Percentiles rank a stretch among this genome's conserved stretches.
phyloP scores from a whole-genome alignment of 2,329 filamentous ascomycete species.

The Penicillium sp. region DNA sequence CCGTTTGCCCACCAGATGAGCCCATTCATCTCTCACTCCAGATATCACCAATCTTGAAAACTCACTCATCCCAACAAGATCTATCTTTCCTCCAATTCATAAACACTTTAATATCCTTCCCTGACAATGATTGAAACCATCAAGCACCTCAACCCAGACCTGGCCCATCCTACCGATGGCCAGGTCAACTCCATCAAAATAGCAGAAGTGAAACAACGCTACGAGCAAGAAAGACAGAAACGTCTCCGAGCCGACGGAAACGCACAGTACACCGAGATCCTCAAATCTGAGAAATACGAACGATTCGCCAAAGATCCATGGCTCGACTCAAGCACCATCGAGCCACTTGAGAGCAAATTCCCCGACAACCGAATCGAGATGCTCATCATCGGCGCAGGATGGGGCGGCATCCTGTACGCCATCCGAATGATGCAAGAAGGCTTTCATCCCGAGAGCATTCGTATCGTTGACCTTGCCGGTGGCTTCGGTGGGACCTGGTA shows the following conservation, averaged over 20 bases:
- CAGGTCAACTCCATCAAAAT: no score
- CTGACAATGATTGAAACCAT: no score
- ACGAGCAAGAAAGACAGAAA: slow-evolving; percentile 10
- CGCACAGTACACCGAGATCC: slow-evolving; percentile 8
- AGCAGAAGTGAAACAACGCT: neutral
- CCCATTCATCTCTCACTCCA: no score
- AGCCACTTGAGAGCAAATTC: slow-evolving; percentile 3
- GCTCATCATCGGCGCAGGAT: slow-evolving; percentile 12
- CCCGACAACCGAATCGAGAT: slow-evolving; percentile 3
- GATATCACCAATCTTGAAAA: no score
- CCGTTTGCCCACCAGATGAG: no score
- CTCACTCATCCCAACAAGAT: no score
- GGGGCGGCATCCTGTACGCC: slow-evolving; percentile 3
- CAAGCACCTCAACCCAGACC: neutral
- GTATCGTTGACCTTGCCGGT: slow-evolving; percentile 45
- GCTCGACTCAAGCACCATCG: neutral
- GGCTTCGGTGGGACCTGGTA: slow-evolving; percentile 57
- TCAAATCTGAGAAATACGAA: neutral
- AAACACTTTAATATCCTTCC: no score
- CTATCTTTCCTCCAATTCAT: no score
- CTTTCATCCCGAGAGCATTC: slow-evolving; percentile 36
- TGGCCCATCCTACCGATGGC: no score
- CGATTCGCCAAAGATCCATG: slow-evolving; percentile 11
- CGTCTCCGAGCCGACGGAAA: slow-evolving; percentile 10
- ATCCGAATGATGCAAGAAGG: slow-evolving; percentile 9